Evolutionary conservation across 1,284 basidiomycete genomes (phyloP), one percentile per base, ranked within the genome.

Genomic region (Melampsora americana): DNA sequence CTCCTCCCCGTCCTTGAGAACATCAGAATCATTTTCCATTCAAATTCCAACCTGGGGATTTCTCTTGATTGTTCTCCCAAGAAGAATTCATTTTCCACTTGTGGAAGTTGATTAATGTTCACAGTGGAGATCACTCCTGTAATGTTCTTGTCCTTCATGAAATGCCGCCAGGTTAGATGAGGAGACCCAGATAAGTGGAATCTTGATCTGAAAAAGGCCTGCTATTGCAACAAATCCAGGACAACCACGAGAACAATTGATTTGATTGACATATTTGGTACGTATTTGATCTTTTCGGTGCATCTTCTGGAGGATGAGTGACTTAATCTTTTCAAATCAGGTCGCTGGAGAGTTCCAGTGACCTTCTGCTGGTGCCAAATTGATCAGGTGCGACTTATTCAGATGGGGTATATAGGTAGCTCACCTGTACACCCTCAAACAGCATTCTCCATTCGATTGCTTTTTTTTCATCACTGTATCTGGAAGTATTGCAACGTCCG

Each of bases 371-470:
- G 39, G 30, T 68, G 46, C 42, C 26, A 56, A 50, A 23, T 16
- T 30, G 28, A 68, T 56, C 66, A 68, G 56, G 46, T 68, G 2
- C 46, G 66, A 11, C 66, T 68, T 20, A 68, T 68, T 5, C 66
- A 68, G 44, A 68, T 68, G 66, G 66, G 66, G 12, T 68, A 68
- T 18, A 68, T 53, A 4, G 46, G 66, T 18, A 53, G 66, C 12
- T 53, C 66, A 4, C 66, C 66, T 6, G 56, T 11, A 32, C 56
- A 32, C 28, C 66, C 66, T 20, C 26, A 30, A 53, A 68, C 66
- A 9, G 66, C 66, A 0, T 68, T 68, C 56, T 68, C 66, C 2
- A 68, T 68, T 56, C 20, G 66, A n/a, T 32, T 68, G 7, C 28
- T 67, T 12, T 16, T 18, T 48, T 50, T 67, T 50, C 66, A 67